Evolutionary conservation across 768 basidiomycete species (phyloP).

Genomic region (Lentinula raphanica): DNA sequence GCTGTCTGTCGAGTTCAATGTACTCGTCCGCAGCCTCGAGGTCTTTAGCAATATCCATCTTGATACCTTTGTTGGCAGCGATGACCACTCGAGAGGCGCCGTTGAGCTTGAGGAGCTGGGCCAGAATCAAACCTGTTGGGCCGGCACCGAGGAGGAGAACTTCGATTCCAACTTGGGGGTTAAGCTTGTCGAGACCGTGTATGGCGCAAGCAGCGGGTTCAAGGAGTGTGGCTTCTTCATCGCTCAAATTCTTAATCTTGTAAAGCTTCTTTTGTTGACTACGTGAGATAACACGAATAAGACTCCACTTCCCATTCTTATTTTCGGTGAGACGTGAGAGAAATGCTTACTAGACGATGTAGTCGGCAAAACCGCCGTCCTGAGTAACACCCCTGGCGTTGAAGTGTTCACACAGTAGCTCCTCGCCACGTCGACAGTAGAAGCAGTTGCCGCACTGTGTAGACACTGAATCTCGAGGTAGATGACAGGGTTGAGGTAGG

Average conservation of each 20-base stretch:
- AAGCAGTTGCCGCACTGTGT: slow-evolving; percentile 77
- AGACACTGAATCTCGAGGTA: background rate
- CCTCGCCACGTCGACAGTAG: slow-evolving; percentile 81
- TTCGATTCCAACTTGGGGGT: slow-evolving; percentile 75
- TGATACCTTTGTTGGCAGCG: slow-evolving; percentile 73
- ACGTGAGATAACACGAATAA: background rate
- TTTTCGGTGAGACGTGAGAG: background rate
- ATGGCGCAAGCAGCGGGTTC: slow-evolving; percentile 91
- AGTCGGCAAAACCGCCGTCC: slow-evolving; percentile 88
- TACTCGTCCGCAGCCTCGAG: slow-evolving; percentile 70
- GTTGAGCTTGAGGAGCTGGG: slow-evolving; percentile 72
- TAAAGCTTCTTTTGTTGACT: slow-evolving; percentile 74
- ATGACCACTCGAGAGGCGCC: slow-evolving; percentile 66
- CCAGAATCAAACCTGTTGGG: slow-evolving; percentile 73
- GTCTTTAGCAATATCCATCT: slow-evolving; percentile 68
- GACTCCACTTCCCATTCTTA: background rate
- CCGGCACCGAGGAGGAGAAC: slow-evolving; percentile 87
- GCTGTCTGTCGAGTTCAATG: slow-evolving; percentile 62
- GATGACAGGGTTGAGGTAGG: background rate
- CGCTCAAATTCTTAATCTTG: slow-evolving; percentile 82
- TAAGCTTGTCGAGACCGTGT: slow-evolving; percentile 87
- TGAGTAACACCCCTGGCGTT: slow-evolving; percentile 72
- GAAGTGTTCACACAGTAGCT: slow-evolving; percentile 82
- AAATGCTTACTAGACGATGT: slow-evolving; percentile 72
- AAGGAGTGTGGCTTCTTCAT: slow-evolving; percentile 82